phyloP scores from a whole-genome alignment of 2,329 filamentous ascomycete genomes.

The Pseudopithomyces maydicus region DNA sequence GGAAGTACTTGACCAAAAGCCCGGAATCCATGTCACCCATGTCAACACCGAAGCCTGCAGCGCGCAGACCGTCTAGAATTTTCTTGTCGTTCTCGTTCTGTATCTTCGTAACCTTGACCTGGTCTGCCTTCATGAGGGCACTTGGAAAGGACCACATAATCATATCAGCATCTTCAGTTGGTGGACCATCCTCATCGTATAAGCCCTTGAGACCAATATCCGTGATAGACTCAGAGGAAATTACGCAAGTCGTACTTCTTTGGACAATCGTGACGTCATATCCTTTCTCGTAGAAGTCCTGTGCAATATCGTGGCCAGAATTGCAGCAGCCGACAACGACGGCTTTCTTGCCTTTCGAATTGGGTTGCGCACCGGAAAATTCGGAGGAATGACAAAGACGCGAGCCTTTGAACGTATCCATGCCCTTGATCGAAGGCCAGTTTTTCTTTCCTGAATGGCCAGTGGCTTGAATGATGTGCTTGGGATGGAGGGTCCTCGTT shows the following conservation, averaged over 20 bases:
- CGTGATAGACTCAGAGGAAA: conserved; percentile 31
- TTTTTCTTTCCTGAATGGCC: conserved; percentile 40
- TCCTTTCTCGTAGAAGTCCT: conserved; percentile 53
- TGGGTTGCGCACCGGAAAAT: conserved; percentile 37
- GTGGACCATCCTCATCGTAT: conserved; percentile 34
- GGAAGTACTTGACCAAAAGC: conserved; percentile 47
- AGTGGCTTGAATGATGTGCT: conserved; percentile 37
- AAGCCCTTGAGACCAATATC: conserved; percentile 36
- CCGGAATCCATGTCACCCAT: conserved; percentile 30
- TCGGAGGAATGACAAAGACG: conserved; percentile 38
- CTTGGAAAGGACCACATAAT: conserved; percentile 41
- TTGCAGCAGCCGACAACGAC: conserved; percentile 56
- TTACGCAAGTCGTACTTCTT: conserved; percentile 48
- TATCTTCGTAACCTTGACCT: conserved; percentile 28
- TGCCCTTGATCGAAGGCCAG: conserved; percentile 33
- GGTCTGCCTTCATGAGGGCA: conserved; percentile 37
- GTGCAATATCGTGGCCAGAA: conserved; percentile 55
- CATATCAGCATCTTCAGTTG: conserved; percentile 35
- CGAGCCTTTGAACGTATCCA: conserved; percentile 46
- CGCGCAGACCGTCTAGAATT: conserved; percentile 48
- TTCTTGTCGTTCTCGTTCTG: conserved; percentile 41
- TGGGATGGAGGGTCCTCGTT: conserved; percentile 32
- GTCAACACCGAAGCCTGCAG: conserved; percentile 51
- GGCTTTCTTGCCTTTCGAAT: conserved; percentile 48
- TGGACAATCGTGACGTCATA: conserved; percentile 55